Conservation (phyloP, 208 protist species). For the Acanthamoeba healyi region DNA sequence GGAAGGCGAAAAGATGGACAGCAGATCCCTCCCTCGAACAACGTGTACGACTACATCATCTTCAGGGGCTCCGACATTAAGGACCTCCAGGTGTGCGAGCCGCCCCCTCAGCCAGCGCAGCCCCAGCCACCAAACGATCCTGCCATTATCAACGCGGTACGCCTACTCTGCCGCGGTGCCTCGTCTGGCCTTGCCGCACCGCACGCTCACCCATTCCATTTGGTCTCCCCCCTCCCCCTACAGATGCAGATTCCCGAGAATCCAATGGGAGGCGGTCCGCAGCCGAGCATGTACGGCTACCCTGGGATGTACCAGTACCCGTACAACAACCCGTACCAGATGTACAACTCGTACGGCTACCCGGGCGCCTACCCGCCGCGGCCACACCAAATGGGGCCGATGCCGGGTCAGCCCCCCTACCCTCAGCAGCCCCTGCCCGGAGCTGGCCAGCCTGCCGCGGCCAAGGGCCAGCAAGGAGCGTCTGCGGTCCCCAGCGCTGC, state of each 20-base stretch:
- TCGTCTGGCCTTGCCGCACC: too few species aligned
- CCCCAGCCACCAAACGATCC: constrained; percentile 40
- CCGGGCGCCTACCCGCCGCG: constrained; percentile 5
- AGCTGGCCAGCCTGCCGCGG: background rate
- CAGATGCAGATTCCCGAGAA: background rate
- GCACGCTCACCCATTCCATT: too few species aligned
- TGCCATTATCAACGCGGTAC: constrained; percentile 66
- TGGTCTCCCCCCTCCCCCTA: too few species aligned
- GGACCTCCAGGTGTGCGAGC: constrained; percentile 88
- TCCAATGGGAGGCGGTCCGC: background rate
- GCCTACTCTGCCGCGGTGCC: background rate
- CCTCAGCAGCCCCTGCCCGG: background rate
- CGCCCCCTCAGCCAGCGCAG: constrained; percentile 21
- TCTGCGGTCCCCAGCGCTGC: background rate
- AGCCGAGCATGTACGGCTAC: constrained; percentile 28
- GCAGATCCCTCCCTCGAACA: constrained; percentile 81
- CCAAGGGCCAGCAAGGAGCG: background rate
- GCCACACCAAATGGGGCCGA: constrained; percentile 32
- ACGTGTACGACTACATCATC: constrained; percentile 90
- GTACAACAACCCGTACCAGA: background rate
- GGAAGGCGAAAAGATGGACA: constrained; percentile 78
- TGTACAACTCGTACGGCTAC: constrained; percentile 31
- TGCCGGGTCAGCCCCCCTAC: constrained; percentile 17
- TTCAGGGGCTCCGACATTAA: constrained; percentile 90
- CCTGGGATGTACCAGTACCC: constrained; percentile 34